Base-by-base conservation (phyloP, 2,329 filamentous ascomycete species). In the Emergomyces africanus region DNA sequence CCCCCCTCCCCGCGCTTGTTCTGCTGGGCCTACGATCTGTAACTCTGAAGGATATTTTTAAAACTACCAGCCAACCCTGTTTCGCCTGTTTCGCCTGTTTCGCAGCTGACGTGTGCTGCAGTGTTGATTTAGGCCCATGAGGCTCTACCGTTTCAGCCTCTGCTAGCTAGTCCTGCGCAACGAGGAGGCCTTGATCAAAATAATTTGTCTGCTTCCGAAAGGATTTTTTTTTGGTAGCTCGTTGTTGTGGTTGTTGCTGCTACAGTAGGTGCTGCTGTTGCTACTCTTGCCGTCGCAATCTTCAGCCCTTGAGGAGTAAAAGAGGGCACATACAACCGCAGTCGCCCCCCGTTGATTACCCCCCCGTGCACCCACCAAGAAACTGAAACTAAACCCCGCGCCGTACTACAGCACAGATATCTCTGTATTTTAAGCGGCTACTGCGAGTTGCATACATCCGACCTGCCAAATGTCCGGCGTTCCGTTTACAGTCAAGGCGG, bases 401-500 rank as follows among this genome's bases (percentile, higher is more conserved):
- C 44, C 28, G 51, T 58, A 54, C n/a, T n/a, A n/a, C n/a, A n/a
- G n/a, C n/a, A n/a, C 54, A 48, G 54, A 25, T 50, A 39, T 18
- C 18, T 42, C 23, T 30, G 44, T 35, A 25, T 54, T 14, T 20
- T 48, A n/a, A n/a, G 6, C 68, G 66, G 64, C 64, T 61, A 65
- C 66, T 66, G 63, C 28, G 48, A 50, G 23, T 6, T 37, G 50
- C 12, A 33, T 50, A 65, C 64, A 63, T 64, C 66, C 66, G 64
- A 65, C 64, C 62, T 72, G 65, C 77, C 81, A 74, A 71, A 91
- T 91, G 87, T 79, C 86, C 73, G 74, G 72, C 62, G 79, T 80
- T 67, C 84, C 85, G 62, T 96, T 96, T 81, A 95, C 89, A 77
- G 94, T 99, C 79, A 95, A 91, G 81, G 90, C 94, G 66, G 77